These are phyloP conservation scores for Cystobasidium slooffiae DNA, from an alignment of 1,284 basidiomycete genomes.

Conservation along the genomic window DNA sequence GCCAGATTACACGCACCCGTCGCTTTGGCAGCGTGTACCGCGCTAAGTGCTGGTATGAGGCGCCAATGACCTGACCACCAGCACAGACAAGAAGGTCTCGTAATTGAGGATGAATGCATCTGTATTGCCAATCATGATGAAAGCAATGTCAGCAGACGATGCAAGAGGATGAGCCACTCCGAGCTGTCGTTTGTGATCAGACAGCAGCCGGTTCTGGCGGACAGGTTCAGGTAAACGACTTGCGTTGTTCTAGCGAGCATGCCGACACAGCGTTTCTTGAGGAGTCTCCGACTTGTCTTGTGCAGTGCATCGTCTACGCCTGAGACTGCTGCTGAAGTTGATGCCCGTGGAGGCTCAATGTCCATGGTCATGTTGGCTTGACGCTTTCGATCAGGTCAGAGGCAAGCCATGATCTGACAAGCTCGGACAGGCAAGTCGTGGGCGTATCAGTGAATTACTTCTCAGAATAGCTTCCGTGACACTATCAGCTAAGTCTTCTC, in stretches of 20 bases:
- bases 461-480: no score
- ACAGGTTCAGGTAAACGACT: not conserved
- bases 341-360: constrained; percentile 12
- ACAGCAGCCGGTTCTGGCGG: no score
- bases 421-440: no score
- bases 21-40: constrained; percentile 23
- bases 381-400: not conserved
- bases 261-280: not conserved
- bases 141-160: no score
- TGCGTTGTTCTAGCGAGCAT: constrained; percentile 19
- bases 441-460: no score
- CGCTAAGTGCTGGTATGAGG: constrained; percentile 33
- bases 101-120: constrained; percentile 40
- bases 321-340: constrained; percentile 5
- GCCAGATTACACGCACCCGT: not conserved
- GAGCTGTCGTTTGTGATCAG: no score
- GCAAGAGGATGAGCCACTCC: no score
- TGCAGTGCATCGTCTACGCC: not conserved
- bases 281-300: constrained; percentile 16
- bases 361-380: constrained; percentile 15
- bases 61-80: constrained; percentile 25
- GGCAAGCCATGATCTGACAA: not conserved
- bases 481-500: no score
- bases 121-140: not conserved
- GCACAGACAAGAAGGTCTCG: constrained; percentile 40